These are phyloP conservation scores for Tricholoma hemisulphureum DNA, from an alignment of 768 basidiomycete species.

Conservation along the genomic window DNA sequence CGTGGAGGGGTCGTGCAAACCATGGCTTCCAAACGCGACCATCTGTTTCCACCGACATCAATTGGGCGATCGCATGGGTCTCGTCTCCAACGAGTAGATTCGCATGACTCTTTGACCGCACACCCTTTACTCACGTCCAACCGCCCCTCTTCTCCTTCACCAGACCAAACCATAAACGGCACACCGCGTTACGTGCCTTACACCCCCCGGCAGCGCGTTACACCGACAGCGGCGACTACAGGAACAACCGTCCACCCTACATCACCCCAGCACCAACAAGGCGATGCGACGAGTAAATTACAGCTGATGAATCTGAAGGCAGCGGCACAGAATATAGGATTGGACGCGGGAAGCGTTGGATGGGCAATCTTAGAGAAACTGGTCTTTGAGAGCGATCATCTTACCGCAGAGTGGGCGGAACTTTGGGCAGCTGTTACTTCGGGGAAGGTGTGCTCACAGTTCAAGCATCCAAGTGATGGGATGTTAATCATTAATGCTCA, in stretches of 20 bases:
- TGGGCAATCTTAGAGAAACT: constrained; percentile 79
- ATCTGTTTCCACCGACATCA: constrained; percentile 50
- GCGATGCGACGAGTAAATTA: constrained; percentile 64
- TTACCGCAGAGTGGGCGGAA: constrained; percentile 66
- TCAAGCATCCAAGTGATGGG: background rate
- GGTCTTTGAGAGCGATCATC: constrained; percentile 44
- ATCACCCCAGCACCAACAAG: constrained; percentile 46
- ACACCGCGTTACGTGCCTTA: constrained; percentile 68
- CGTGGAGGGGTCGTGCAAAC: background rate
- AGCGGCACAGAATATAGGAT: constrained; percentile 63
- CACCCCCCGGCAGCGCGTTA: constrained; percentile 66
- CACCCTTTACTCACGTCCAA: constrained; percentile 63
- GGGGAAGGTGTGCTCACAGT: constrained; percentile 55
- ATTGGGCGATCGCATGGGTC: constrained; percentile 51
- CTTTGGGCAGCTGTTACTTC: constrained; percentile 62
- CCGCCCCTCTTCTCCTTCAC: constrained; percentile 28
- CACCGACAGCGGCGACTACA: constrained; percentile 44
- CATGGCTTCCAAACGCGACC: constrained; percentile 37
- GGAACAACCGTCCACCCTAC: constrained; percentile 49
- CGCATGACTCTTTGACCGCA: constrained; percentile 55
- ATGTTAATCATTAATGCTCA: constrained; percentile 27
- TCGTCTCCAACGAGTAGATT: constrained; percentile 39
- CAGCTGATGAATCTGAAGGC: constrained; percentile 75
- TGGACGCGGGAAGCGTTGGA: constrained; percentile 64
- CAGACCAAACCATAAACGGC: constrained; percentile 20